These are phyloP conservation scores for Colletotrichum liriopes DNA, from an alignment of 2,329 filamentous ascomycete species.

Conservation along the genomic window DNA sequence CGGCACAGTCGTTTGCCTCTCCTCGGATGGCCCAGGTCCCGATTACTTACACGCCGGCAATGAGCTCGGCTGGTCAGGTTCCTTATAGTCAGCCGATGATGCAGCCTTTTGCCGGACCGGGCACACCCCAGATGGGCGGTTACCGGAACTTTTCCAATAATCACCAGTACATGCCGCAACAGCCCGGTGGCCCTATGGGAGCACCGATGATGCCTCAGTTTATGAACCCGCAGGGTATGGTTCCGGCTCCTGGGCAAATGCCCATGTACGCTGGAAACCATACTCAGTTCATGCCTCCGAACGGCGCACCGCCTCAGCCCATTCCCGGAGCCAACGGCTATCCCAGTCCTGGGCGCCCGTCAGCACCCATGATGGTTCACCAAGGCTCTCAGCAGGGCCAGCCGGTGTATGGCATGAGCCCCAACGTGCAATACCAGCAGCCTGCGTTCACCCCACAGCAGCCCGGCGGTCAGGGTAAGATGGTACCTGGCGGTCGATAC, in stretches of 20 bases:
- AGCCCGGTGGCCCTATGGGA: slow-evolving; percentile 76
- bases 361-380: slow-evolving; percentile 92
- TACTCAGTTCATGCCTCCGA: slow-evolving; percentile 75
- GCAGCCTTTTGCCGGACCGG: slow-evolving; percentile 78
- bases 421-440: slow-evolving; percentile 81
- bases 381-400: slow-evolving; percentile 95
- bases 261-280: slow-evolving; percentile 82
- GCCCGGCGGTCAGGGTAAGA: slow-evolving; percentile 78
- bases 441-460: slow-evolving; percentile 81
- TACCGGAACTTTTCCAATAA: slow-evolving; percentile 81
- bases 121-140: slow-evolving; percentile 79
- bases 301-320: slow-evolving; percentile 68
- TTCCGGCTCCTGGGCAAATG: slow-evolving; percentile 78
- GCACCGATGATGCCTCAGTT: slow-evolving; percentile 87
- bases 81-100: slow-evolving; percentile 81
- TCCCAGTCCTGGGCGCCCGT: slow-evolving; percentile 86
- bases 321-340: slow-evolving; percentile 82
- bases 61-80: slow-evolving; percentile 79
- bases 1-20: slow-evolving; percentile 87
- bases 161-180: slow-evolving; percentile 80
- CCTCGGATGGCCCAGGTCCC: slow-evolving; percentile 82
- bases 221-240: slow-evolving; percentile 81
- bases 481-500: slow-evolving; percentile 36
- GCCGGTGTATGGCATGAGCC: slow-evolving; percentile 82
- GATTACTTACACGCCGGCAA: slow-evolving; percentile 78